A percentile compares a stretch with the other conserved stretches of the same genome.
Evolutionary conservation across 495 filamentous ascomycete genomes (phyloP).

Genomic region (Melanomma pulvis-pyrius): DNA sequence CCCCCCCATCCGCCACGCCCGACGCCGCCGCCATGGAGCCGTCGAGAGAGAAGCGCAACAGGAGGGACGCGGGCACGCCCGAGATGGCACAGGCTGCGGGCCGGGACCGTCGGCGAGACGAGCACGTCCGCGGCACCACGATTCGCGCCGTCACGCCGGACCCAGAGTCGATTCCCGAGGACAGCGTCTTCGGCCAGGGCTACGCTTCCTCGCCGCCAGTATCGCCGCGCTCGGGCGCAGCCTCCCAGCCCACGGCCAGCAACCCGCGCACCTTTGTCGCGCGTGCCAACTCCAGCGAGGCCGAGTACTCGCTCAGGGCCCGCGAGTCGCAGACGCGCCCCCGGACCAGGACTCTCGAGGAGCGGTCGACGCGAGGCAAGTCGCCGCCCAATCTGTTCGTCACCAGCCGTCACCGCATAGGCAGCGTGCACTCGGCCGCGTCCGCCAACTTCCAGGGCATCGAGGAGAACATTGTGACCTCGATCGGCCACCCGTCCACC

Average conservation of each 20-base stretch:
- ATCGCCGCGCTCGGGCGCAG: slow-evolving; percentile 25
- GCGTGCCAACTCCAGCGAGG: slow-evolving; percentile 35
- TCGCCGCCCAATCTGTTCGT: slow-evolving; percentile 40
- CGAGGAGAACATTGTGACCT: slow-evolving; percentile 39
- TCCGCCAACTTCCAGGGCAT: slow-evolving; percentile 35
- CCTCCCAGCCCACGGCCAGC: slow-evolving; percentile 8
- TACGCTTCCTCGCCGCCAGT: slow-evolving; percentile 32
- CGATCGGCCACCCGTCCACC: slow-evolving; percentile 37
- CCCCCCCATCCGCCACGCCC: neutral
- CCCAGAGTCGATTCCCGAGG: slow-evolving; percentile 38
- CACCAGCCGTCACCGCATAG: slow-evolving; percentile 45
- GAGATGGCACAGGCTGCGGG: slow-evolving; percentile 1
- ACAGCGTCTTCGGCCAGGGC: slow-evolving; percentile 18
- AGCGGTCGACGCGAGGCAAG: slow-evolving; percentile 40
- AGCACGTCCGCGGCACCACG: slow-evolving; percentile 26
- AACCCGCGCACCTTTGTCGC: slow-evolving; percentile 36
- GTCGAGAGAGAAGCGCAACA: slow-evolving; percentile 21
- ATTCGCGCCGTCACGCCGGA: slow-evolving; percentile 45
- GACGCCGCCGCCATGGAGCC: slow-evolving; percentile 26
- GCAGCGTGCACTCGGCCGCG: slow-evolving; percentile 43
- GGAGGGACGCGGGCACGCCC: slow-evolving; percentile 20
- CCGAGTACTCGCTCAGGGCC: slow-evolving; percentile 31
- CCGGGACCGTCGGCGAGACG: slow-evolving; percentile 27
- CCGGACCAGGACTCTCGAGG: slow-evolving; percentile 48
- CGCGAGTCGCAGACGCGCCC: slow-evolving; percentile 38